Evolutionary conservation across 2,329 filamentous ascomycete genomes (phyloP).

Genomic region (Phaeomoniella chlamydospora): DNA sequence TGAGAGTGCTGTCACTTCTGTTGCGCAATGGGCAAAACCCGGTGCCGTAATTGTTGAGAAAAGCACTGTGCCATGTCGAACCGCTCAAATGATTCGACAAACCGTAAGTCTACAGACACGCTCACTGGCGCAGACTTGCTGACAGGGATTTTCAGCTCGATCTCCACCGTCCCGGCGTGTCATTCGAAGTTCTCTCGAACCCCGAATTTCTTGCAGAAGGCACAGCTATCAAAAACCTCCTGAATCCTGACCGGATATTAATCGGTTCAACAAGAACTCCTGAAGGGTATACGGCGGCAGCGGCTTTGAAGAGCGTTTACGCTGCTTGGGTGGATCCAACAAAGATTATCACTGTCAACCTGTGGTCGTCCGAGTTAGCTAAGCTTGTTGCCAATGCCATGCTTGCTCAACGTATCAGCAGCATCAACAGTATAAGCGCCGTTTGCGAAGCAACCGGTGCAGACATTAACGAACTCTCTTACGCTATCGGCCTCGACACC

Average conservation of each 20-base stretch:
- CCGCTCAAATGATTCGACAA: conserved; percentile 53
- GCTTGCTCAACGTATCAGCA: conserved; percentile 66
- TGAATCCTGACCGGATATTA: conserved; percentile 57
- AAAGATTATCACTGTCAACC: conserved; percentile 57
- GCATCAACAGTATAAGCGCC: conserved; percentile 68
- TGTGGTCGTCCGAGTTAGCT: conserved; percentile 64
- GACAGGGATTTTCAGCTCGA: no score
- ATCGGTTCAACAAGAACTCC: conserved; percentile 54
- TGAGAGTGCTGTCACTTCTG: conserved; percentile 52
- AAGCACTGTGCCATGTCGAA: conserved; percentile 64
- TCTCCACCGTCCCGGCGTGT: not conserved
- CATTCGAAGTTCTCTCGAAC: conserved; percentile 49
- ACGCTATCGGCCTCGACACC: conserved; percentile 52
- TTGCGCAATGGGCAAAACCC: conserved; percentile 50
- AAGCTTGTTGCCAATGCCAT: conserved; percentile 71
- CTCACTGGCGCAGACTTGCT: no score
- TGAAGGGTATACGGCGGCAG: conserved; percentile 47
- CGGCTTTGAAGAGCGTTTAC: conserved; percentile 51
- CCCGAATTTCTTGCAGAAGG: conserved; percentile 71
- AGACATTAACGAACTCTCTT: conserved; percentile 58
- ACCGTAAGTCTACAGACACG: no score
- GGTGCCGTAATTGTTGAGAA: conserved; percentile 70
- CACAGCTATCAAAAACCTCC: conserved; percentile 57
- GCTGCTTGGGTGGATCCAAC: conserved; percentile 53
- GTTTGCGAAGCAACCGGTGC: conserved; percentile 66